A percentile compares a stretch with the other conserved stretches of the same genome.
Evolutionary conservation across 2,329 filamentous ascomycete species (phyloP).

Genomic region (Cryphonectria parasitica): DNA sequence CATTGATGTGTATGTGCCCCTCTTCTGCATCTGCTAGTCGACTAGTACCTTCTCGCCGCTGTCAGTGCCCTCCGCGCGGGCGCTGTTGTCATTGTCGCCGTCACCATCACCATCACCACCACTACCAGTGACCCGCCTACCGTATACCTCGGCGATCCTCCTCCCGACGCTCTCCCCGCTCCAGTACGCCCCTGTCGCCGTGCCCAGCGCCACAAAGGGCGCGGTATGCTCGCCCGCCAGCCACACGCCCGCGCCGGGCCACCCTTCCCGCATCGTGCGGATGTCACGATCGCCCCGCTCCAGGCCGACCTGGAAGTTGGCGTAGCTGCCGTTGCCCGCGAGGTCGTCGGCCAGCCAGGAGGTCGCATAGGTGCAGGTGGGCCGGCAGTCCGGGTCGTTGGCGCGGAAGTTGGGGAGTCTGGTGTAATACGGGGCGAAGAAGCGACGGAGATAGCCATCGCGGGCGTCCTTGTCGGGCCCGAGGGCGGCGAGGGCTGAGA

Average conservation of each 20-base stretch:
- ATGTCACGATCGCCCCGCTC: conserved; percentile 74
- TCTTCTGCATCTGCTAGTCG: neutral
- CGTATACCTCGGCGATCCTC: conserved; percentile 63
- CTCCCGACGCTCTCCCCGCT: conserved; percentile 78
- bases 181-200: conserved; percentile 90
- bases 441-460: conserved; percentile 60
- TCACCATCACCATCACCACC: neutral
- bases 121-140: conserved; percentile 31
- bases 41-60: neutral
- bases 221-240: conserved; percentile 89
- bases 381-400: conserved; percentile 59
- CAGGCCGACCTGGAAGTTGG: conserved; percentile 81
- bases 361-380: conserved; percentile 68
- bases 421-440: conserved; percentile 80
- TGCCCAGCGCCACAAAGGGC: conserved; percentile 86
- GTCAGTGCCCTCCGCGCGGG: neutral
- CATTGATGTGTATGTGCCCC: neutral
- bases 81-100: neutral
- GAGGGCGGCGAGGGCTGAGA: conserved; percentile 44
- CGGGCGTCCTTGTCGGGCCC: conserved; percentile 48
- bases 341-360: conserved; percentile 79
- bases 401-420: conserved; percentile 69
- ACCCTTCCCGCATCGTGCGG: conserved; percentile 62
- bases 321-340: conserved; percentile 81
- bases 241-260: conserved; percentile 75